phyloP scores from a whole-genome alignment of 805 yeast species.

The Ogataea haglerorum region DNA sequence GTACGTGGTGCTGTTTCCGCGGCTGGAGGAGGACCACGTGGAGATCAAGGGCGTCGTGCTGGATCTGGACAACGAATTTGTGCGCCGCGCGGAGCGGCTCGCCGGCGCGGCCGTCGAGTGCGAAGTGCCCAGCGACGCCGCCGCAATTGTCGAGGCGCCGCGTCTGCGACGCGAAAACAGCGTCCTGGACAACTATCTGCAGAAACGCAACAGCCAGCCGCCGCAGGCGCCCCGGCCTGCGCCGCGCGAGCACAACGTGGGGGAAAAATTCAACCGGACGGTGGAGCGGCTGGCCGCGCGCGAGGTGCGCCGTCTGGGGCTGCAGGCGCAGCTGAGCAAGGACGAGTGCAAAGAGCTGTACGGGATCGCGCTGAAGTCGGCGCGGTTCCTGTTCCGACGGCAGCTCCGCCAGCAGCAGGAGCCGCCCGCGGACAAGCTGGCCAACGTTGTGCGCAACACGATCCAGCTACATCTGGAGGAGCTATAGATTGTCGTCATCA shows the following conservation, averaged over 20 bases:
- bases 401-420: slow-evolving; percentile 16
- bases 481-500: background rate
- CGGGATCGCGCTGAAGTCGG: slow-evolving; percentile 34
- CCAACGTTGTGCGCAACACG: slow-evolving; percentile 35
- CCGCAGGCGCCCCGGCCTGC: background rate
- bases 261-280: slow-evolving; percentile 13
- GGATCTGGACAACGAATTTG: slow-evolving; percentile 15
- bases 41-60: slow-evolving; percentile 13
- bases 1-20: slow-evolving; percentile 17
- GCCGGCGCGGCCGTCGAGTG: background rate
- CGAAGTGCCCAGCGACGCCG: background rate
- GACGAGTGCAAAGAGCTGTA: slow-evolving; percentile 35
- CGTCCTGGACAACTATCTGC: slow-evolving; percentile 22
- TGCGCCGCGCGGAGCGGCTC: slow-evolving; percentile 7
- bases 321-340: slow-evolving; percentile 25
- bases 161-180: slow-evolving; percentile 16
- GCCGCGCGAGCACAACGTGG: slow-evolving; percentile 1
- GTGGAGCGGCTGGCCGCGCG: slow-evolving; percentile 34
- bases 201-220: slow-evolving; percentile 14
- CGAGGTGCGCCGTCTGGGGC: slow-evolving; percentile 35
- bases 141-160: slow-evolving; percentile 13
- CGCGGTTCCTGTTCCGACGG: slow-evolving; percentile 37
- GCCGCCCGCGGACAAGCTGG: slow-evolving; percentile 31
- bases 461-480: slow-evolving; percentile 28
- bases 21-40: slow-evolving; percentile 6